Base-by-base conservation (phyloP, 2,329 filamentous ascomycete genomes). In the Herpotrichia juniperi region DNA sequence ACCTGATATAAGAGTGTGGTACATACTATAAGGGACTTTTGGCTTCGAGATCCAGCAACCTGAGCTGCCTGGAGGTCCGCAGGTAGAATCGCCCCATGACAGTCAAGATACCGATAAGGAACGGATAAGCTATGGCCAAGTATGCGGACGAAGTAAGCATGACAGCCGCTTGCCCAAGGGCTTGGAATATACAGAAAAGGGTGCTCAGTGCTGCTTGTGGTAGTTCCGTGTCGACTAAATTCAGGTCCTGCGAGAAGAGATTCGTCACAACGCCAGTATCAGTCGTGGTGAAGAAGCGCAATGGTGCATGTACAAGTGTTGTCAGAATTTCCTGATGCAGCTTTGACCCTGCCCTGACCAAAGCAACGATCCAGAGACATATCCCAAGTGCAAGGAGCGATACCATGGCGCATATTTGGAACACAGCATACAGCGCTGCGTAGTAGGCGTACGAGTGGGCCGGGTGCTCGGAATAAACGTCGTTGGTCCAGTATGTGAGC, bases 11-110 rank as follows among this genome's bases (percentile, higher is more conserved):
- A 11, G 10, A 34, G 31, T 34, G 14, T 11, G 16, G n/a, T 16
- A n/a, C 16, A 34, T 39, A 21, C 34, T 77, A 81, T 0, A 82
- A 64, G 0, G 78, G 77, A 1, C 73, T 71, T 47, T 78, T 77
- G 19, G 72, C 64, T 57, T 83, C 81, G 0, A 83, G 73, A 56
- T 83, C 81, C 2, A 83, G 63, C 11, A 81, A 67, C 43, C 82
- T 72, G 3, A 80, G 45, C 53, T 78, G 76, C 1, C 78, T 65
- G 7, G 75, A 76, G 10, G 76, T 78, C 3, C 72, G 69, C 4
- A 79, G 68, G 51, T 80, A 80, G 56, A 74, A 69, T 24, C 56
- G 66, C 47, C 77, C 73, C 4, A 80, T 63, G 32, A 67, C 39
- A 50, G 72, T 78, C 25, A 78, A 51, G 0, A 68, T 50, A 2